Evolutionary conservation across 306 rosid species (phyloP).

Genomic region (Malus domestica): DNA sequence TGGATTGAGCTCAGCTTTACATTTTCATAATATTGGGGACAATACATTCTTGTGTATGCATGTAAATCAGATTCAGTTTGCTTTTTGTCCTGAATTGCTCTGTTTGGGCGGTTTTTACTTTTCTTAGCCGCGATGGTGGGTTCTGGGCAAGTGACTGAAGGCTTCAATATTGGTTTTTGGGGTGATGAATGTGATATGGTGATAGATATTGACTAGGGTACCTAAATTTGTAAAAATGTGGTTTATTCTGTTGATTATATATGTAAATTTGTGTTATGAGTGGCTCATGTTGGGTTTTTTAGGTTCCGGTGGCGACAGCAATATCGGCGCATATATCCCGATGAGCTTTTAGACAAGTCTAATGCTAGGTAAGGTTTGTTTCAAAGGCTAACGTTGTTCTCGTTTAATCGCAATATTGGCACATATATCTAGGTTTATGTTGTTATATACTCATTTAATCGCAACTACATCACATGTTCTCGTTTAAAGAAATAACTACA

Average conservation of each 20-base stretch:
- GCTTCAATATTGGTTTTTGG: neutral
- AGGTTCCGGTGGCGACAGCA: constrained; percentile 91
- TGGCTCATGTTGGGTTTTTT: constrained; percentile 2
- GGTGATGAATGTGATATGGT: neutral
- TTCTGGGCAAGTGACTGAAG: neutral
- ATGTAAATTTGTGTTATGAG: neutral
- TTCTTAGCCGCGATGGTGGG: neutral
- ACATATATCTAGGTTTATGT: neutral
- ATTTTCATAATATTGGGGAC: neutral
- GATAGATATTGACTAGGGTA: neutral
- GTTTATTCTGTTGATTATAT: neutral
- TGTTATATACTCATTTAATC: neutral
- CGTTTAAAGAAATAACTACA: neutral
- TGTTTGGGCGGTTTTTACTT: neutral
- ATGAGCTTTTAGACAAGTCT: constrained; percentile 74
- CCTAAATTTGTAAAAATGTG: neutral
- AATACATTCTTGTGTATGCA: neutral
- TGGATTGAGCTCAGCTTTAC: neutral
- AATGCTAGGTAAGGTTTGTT: constrained; percentile 55
- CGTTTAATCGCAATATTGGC: neutral
- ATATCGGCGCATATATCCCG: constrained; percentile 74
- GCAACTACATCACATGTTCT: neutral
- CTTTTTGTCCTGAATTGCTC: neutral
- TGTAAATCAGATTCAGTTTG: neutral
- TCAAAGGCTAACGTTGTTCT: neutral